Evolutionary conservation across 2,329 filamentous ascomycete species (phyloP), one percentile per base, ranked within the genome.

Genomic region (Aureobasidium leucospermi): DNA sequence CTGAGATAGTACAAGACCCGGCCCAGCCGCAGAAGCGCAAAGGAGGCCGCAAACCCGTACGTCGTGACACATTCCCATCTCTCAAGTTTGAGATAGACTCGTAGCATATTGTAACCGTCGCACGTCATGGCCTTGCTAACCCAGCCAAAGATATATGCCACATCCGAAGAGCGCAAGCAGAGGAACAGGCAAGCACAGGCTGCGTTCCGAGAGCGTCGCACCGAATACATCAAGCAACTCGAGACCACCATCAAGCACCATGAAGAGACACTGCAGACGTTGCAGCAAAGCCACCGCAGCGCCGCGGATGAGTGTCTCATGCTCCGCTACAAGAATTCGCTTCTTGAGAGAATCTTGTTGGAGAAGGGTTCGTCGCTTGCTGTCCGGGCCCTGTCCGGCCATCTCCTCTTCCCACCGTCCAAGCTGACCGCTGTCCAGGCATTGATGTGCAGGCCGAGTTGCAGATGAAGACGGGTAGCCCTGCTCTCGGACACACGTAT

Each of bases 161-260:
- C 94, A 38, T 97, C 94, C 10, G 94, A 99, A 75, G 94, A 99
- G 76, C 87, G 94, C 70, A 97, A 99, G 79, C 94, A 97, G 77
- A 85, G 94, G 65, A 99, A 99, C 72, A 82, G 94, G 67, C 94
- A 97, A 78, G 94, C 94, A 49, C 94, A 99, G 76, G 94, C 94
- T 59, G 94, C 94, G 60, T 99, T 99, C 70, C 87, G 94, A 67
- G 94, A 99, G 77, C 88, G 94, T 65, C 87, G 94, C 61, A 97
- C 93, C 59, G 94, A 99, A 79, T 99, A 99, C 75, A 99, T 99
- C 78, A 97, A 97, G 78, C 94, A 99, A 75, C 83, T 99, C 29
- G 94, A 99, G 77, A 90, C 93, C 67, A 96, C 92, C 59, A 97
- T 99, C 75, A 93, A 94, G 70, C 89, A 94, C 67, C 93, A 97